phyloP scores from a whole-genome alignment of 1,139 yeast genomes.

The Pichia sp. region DNA sequence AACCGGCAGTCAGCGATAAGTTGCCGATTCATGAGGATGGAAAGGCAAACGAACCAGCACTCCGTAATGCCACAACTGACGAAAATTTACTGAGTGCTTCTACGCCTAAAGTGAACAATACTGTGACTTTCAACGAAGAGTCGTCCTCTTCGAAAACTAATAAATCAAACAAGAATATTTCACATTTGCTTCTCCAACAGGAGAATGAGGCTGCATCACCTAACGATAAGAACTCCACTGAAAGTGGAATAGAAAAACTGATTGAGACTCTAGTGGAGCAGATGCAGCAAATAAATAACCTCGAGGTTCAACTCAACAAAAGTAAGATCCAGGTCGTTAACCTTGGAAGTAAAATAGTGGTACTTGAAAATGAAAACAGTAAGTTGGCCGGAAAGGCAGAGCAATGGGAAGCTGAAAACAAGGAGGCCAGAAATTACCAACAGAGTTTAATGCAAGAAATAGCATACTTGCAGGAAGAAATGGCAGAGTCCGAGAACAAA shows the following conservation, averaged over 20 bases:
- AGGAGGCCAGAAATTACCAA: not conserved
- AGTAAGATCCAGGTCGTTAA: slow-evolving; percentile 1
- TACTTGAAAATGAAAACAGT: slow-evolving; percentile 13
- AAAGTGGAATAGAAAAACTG: not conserved
- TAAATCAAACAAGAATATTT: slow-evolving; percentile 5
- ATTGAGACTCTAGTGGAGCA: slow-evolving; percentile 4
- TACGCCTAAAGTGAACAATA: slow-evolving; percentile 9
- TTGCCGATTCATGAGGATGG: not conserved
- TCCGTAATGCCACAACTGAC: not conserved
- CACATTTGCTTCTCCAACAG: slow-evolving; percentile 3
- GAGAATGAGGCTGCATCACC: not conserved
- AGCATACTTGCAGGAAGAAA: not conserved
- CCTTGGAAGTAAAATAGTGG: slow-evolving; percentile 9
- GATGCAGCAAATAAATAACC: not conserved
- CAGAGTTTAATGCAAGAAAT: not conserved
- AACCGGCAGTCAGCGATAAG: not conserved
- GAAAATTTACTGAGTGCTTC: slow-evolving; percentile 10
- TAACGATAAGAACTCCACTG: not conserved
- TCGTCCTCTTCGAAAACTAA: not conserved
- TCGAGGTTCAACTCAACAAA: slow-evolving; percentile 4
- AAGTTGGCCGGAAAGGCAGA: not conserved
- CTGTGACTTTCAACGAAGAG: not conserved
- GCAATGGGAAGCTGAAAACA: not conserved
- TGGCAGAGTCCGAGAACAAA: not conserved
- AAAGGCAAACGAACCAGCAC: not conserved